A percentile compares a stretch with the other conserved stretches of the same genome.
Evolutionary conservation across 1,284 basidiomycete species (phyloP).

Genomic region (Ustilago hordei): DNA sequence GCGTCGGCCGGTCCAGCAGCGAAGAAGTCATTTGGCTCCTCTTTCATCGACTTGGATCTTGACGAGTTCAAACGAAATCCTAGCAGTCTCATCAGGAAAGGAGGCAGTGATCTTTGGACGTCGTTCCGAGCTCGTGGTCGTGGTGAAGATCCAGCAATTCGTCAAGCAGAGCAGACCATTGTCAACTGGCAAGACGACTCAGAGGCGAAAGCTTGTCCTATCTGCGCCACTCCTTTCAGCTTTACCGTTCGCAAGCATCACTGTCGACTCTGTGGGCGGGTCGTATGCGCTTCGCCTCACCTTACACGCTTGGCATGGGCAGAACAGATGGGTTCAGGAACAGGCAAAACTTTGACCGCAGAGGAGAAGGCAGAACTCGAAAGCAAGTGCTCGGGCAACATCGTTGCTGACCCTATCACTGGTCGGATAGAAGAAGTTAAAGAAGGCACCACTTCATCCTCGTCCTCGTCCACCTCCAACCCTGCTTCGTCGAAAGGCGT

Average conservation of each 20-base stretch:
- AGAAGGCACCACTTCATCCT: conserved; percentile 21
- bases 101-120: conserved; percentile 50
- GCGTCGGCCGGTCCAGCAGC: conserved; percentile 5
- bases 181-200: conserved; percentile 94
- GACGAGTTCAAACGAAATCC: conserved; percentile 50
- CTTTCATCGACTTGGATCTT: conserved; percentile 43
- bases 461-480: conserved; percentile 6
- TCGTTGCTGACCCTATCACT: conserved; percentile 49
- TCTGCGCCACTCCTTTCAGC: conserved; percentile 89
- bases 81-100: conserved; percentile 30
- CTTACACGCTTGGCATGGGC: conserved; percentile 68
- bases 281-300: conserved; percentile 89
- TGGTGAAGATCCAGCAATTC: conserved; percentile 43
- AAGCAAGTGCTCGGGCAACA: conserved; percentile 53
- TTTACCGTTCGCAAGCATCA: conserved; percentile 95
- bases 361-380: conserved; percentile 30
- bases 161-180: conserved; percentile 80
- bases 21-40: conserved; percentile 19
- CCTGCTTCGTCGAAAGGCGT: conserved; percentile 46
- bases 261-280: conserved; percentile 90
- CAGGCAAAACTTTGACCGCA: conserved; percentile 27
- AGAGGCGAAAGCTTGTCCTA: conserved; percentile 80
- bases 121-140: conserved; percentile 43
- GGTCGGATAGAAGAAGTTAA: conserved; percentile 49
- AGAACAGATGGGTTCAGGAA: conserved; percentile 32